These are phyloP conservation scores for Penicillium cinerascens DNA, from an alignment of 495 filamentous ascomycete species.

Conservation along the genomic window DNA sequence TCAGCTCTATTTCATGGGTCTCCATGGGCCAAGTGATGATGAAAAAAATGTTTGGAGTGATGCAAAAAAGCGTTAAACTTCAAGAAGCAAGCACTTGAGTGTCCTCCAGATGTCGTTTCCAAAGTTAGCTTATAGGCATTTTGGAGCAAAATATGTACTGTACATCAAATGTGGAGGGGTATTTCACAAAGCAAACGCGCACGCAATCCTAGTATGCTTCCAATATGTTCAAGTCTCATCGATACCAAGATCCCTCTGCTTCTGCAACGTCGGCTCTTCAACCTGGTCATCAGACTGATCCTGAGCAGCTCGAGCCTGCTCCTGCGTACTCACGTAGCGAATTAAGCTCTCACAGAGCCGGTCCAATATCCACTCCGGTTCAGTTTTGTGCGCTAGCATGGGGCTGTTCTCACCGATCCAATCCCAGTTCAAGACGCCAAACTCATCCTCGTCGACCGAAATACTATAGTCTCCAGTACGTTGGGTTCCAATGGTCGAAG, in stretches of 20 bases:
- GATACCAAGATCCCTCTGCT: conserved; percentile 29
- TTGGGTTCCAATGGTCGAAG: neutral
- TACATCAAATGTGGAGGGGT: neutral
- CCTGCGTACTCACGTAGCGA: conserved; percentile 46
- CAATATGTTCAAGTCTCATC: conserved; percentile 10
- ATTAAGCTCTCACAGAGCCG: conserved; percentile 57
- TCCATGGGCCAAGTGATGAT: neutral
- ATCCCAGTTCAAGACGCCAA: conserved; percentile 60
- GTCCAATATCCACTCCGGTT: conserved; percentile 59
- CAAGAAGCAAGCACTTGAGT: no score
- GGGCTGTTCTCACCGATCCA: conserved; percentile 65
- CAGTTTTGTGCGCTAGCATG: conserved; percentile 52
- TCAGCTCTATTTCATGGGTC: no score
- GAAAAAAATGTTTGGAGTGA: neutral
- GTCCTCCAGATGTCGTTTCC: neutral
- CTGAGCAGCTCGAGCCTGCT: conserved; percentile 8
- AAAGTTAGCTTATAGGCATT: neutral
- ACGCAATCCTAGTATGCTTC: neutral
- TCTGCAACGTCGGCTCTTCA: conserved; percentile 25
- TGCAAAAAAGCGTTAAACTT: no score
- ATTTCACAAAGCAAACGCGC: neutral
- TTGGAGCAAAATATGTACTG: neutral
- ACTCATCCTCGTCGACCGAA: conserved; percentile 49
- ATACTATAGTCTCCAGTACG: neutral
- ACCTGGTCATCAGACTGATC: conserved; percentile 2